Evolutionary conservation across 192 early-diverging fungal genomes (phyloP).

Genomic region (Linnemannia schmuckeri): DNA sequence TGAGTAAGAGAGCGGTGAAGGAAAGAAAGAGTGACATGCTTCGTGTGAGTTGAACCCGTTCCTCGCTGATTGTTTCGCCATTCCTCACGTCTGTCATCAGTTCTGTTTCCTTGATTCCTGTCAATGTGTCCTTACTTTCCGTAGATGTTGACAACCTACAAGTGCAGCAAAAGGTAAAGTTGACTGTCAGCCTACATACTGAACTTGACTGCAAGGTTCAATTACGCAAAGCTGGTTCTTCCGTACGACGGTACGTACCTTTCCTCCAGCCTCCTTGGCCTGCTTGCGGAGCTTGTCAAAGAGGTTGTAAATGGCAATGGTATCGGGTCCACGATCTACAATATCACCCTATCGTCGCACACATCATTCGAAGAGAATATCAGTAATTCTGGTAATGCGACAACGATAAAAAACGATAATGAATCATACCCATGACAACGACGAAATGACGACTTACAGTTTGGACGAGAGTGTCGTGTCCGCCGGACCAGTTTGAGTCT

Average conservation of each 20-base stretch:
- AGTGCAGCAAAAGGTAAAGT: not conserved
- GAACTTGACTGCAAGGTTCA: not conserved
- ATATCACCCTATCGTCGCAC: constrained; percentile 70
- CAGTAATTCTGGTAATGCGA: not conserved
- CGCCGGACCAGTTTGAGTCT: constrained; percentile 72
- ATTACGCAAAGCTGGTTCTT: not conserved
- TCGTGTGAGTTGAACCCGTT: not conserved
- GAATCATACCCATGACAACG: not conserved
- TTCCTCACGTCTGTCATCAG: not conserved
- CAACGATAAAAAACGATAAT: not conserved
- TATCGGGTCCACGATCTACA: constrained; percentile 81
- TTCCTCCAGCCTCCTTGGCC: constrained; percentile 63
- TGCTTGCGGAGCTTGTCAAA: constrained; percentile 69
- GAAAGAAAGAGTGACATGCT: not conserved
- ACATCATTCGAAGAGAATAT: not conserved
- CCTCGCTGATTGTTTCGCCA: not conserved
- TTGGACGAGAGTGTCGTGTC: constrained; percentile 72
- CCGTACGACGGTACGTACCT: constrained; percentile 28
- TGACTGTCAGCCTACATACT: not conserved
- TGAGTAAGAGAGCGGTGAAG: not conserved
- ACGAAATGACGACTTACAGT: constrained; percentile 56
- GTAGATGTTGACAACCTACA: constrained; percentile 48
- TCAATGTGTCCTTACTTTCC: constrained; percentile 32
- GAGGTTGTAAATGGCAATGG: constrained; percentile 74
- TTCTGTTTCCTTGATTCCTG: not conserved